Base-by-base conservation (phyloP, 1,284 basidiomycete species). In the Marasmius fiardii region DNA sequence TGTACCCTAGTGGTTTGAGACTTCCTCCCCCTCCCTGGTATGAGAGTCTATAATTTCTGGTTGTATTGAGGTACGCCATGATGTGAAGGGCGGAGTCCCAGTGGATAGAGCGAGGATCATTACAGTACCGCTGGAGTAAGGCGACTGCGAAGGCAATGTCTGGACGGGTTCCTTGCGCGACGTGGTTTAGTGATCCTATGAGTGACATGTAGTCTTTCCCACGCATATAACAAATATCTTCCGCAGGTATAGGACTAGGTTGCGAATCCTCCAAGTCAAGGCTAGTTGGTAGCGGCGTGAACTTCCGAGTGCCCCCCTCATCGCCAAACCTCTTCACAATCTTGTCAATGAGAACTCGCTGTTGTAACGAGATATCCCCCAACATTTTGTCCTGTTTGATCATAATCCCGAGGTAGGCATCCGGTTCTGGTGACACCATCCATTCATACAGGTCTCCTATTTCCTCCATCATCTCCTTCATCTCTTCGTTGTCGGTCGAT, bases 91-190 rank as follows among this genome's bases (percentile, higher is more conserved):
- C 49, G 0, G 67, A 66, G 0, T 56, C 56, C 66, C 67, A 71
- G 31, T 74, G 72, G 1, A 53, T 55, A 1, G 58, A 60, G 0
- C 65, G 59, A 10, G 68, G 71, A 35, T 70, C 68, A 0, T 54
- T 43, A 1, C 58, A 52, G 51, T 63, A 70, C 2, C 65, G 59
- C 10, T 63, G 58, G 1, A 74, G 61, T 0, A 65, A 43, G 12
- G 63, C 59, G 6, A 73, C 67, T 0, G 70, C 58, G 44, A 63
- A 69, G 0, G 67, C 56, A 7, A 74, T 53, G 45, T 75, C 67
- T 1, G 69, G 67, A 4, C 67, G 58, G 0, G 68, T 68, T 1
- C 60, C 66, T 2, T 67, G 59, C 7, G 63, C 61, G 1, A 63
- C 61, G 52, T 67, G 74, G 58, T 70, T 70, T 0, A 74, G 45